Evolutionary conservation across 495 filamentous ascomycete species (phyloP), one percentile per base, ranked within the genome.

Genomic region (Lophiotrema nucula): DNA sequence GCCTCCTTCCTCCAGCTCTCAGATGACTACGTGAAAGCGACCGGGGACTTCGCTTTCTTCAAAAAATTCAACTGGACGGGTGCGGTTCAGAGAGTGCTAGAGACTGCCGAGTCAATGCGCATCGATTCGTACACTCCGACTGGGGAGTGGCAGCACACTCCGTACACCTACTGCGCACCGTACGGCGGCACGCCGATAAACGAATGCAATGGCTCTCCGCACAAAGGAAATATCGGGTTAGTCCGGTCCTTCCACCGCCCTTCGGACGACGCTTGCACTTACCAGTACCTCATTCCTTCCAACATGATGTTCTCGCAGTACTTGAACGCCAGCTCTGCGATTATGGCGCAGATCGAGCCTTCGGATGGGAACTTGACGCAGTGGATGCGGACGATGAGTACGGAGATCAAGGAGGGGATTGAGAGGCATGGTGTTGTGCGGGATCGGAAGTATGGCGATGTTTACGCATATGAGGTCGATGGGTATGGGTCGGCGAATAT

Each of bases 271-370:
- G 62, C 75, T 16, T 81, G 79, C 1, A 78, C 79, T 31, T 84
- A 75, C 49, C 81, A 83, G 66, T 75, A 82, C 22, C 71, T 85
- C 53, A 76, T 88, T 33, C 85, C 85, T 2, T 75, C 77, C 3
- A 88, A 87, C 54, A 87, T 87, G 85, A 85, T 86, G 79, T 81
- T 83, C 50, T 74, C 80, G 6, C 67, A 71, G 8, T 81, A 80
- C 50, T 75, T 87, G 4, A 58, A 63, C 42, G 73, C 76, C 45
- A 70, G 74, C 12, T 74, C 78, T 2, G 72, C 74, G 0, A 84
- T 87, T 66, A 81, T 82, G 79, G 71, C 73, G 3, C 65, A 69
- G 3, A 68, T 86, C 13, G 71, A 72, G 38, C 10, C 10, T 18
- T 6, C 10, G 10, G 19, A 43, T 18, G 39, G 11, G 10, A 21